Percentiles rank a stretch among this genome's conserved stretches.
Conservation (phyloP, 2,329 filamentous ascomycete species). For the Penicillium sp. region DNA sequence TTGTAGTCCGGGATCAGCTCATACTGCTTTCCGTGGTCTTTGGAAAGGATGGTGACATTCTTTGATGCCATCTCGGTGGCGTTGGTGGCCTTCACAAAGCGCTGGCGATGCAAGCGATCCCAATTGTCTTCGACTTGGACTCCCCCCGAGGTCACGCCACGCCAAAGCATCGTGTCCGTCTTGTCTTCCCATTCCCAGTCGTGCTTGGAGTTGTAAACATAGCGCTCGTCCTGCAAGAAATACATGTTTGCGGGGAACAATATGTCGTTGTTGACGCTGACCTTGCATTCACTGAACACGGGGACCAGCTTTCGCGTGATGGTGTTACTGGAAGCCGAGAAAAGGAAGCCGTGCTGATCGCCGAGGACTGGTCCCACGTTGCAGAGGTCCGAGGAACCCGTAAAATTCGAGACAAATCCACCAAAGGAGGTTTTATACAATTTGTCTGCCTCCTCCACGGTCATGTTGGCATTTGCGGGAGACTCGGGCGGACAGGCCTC, state of each 20-base stretch:
- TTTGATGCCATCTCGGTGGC: constrained; percentile 27
- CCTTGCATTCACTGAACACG: constrained; percentile 67
- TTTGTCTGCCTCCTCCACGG: constrained; percentile 48
- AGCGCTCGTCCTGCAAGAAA: constrained; percentile 57
- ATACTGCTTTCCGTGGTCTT: constrained; percentile 18
- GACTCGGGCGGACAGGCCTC: constrained; percentile 58
- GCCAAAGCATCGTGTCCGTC: constrained; percentile 58
- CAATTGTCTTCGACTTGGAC: constrained; percentile 47
- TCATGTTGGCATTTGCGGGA: constrained; percentile 52
- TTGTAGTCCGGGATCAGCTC: constrained; percentile 5
- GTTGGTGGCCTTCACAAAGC: constrained; percentile 37
- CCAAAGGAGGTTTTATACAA: constrained; percentile 50
- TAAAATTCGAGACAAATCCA: constrained; percentile 63
- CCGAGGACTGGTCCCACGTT: constrained; percentile 64
- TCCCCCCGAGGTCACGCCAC: constrained; percentile 64
- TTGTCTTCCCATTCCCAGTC: constrained; percentile 61
- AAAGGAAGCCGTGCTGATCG: constrained; percentile 62
- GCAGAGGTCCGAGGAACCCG: constrained; percentile 61
- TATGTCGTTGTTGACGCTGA: constrained; percentile 68
- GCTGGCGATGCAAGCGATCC: constrained; percentile 39
- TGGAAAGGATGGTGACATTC: constrained; percentile 29
- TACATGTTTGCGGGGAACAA: constrained; percentile 69
- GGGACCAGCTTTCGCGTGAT: constrained; percentile 52
- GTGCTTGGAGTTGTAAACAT: constrained; percentile 55
- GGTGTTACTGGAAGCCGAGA: constrained; percentile 51